These are phyloP conservation scores for Paecilomyces fulvus DNA, from an alignment of 2,329 filamentous ascomycete genomes.

Conservation along the genomic window DNA sequence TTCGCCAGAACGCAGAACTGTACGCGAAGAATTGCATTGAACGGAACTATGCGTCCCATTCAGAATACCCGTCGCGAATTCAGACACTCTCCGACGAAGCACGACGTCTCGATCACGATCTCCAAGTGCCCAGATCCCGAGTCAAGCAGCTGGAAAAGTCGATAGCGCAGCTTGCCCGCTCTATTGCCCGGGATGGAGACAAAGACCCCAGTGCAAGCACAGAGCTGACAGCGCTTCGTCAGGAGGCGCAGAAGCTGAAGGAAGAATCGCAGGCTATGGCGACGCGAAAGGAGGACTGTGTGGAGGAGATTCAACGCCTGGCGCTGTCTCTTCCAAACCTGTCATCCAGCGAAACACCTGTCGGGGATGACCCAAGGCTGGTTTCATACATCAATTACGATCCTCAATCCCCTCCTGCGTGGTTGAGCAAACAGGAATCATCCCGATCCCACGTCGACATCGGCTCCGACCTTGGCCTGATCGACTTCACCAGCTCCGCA, in stretches of 20 bases:
- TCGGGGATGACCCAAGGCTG: slow-evolving; percentile 56
- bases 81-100: slow-evolving; percentile 32
- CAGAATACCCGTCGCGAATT: slow-evolving; percentile 46
- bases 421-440: slow-evolving; percentile 16
- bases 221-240: slow-evolving; percentile 20
- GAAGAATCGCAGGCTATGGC: slow-evolving; percentile 25
- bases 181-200: slow-evolving; percentile 8
- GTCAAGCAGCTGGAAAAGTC: slow-evolving; percentile 37
- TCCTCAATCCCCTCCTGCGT: slow-evolving; percentile 36
- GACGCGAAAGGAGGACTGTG: slow-evolving; percentile 24
- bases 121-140: slow-evolving; percentile 32
- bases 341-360: slow-evolving; percentile 67
- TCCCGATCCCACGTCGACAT: slow-evolving; percentile 75
- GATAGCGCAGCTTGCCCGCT: slow-evolving; percentile 25
- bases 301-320: slow-evolving; percentile 60
- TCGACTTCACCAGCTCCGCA: slow-evolving; percentile 78
- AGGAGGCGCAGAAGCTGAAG: slow-evolving; percentile 32
- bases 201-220: slow-evolving; percentile 3
- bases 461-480: slow-evolving; percentile 72
- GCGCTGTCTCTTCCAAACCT: slow-evolving; percentile 79
- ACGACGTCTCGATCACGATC: slow-evolving; percentile 29
- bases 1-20: slow-evolving; percentile 72
- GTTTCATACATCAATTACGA: slow-evolving; percentile 73
- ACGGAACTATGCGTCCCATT: slow-evolving; percentile 64
- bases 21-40: slow-evolving; percentile 76